Base-by-base conservation (phyloP, 78 protist genomes). In the Dictyostelium capitatum region DNA sequence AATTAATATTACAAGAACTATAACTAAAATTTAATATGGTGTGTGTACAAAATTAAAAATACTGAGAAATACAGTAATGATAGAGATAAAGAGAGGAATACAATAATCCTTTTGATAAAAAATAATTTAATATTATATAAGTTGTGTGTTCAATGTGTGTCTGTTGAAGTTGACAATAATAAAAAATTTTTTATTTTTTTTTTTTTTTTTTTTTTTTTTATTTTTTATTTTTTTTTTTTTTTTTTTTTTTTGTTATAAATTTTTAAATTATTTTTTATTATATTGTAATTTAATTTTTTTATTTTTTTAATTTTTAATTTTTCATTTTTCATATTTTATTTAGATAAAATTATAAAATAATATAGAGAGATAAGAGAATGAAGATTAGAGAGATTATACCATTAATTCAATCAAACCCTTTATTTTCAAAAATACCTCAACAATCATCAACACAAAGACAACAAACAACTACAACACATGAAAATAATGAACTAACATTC, bases 341-440 rank as follows among this genome's bases (percentile, higher is more conserved):
- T 54, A 12, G 62, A 20, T 15, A 54, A 54, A 20, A n/a, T 2
- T 12, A 53, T 17, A 7, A 67, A 67, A 67, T 28, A 67, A 41
- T 0, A 72, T 4, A 72, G 43, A 72, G 43, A 70, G n/a, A 70
- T 2, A 70, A 20, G 10, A 74, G 50, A 48, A 75, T 75, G 81
- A 75, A 75, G 15, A 75, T 75, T 15, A 75, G 81, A 50, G 81
- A 75, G 50, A 54, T 79, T 12, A 79, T 79, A 56, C 30, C 65
- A 56, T 56, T 79, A 37, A 32, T 56, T 54, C 10, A 46, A 25
- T 28, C 72, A 37, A 79, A 79, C 37, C 83, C 65, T 11, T 37
- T 79, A 20, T 75, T 79, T 79, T 79, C 81, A 75, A 75, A 48
- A 25, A 14, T 25, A 56, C 37, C 91, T 43, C 56, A 70, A 74